phyloP scores from a whole-genome alignment of 2,329 filamentous ascomycete genomes.

The Fusarium sp. region DNA sequence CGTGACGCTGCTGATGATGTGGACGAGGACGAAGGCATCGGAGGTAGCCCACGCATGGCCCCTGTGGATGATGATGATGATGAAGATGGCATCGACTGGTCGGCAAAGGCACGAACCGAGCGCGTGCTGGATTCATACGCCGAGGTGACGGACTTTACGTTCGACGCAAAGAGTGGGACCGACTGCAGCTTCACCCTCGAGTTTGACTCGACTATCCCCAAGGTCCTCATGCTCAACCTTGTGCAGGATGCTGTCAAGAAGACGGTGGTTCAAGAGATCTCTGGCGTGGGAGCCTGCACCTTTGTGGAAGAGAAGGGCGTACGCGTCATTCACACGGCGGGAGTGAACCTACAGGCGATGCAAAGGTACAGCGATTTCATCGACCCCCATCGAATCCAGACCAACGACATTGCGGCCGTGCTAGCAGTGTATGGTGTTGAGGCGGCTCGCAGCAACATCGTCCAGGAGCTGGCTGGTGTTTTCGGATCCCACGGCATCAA shows the following conservation, averaged over 20 bases:
- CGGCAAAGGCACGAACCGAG: slow-evolving; percentile 63
- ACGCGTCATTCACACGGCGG: slow-evolving; percentile 76
- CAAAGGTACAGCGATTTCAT: slow-evolving; percentile 85
- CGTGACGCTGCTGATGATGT: slow-evolving; percentile 64
- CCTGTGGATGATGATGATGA: slow-evolving; percentile 50
- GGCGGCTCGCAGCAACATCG: slow-evolving; percentile 85
- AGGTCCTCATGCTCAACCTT: slow-evolving; percentile 90
- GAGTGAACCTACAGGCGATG: slow-evolving; percentile 90
- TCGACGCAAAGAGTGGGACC: slow-evolving; percentile 74
- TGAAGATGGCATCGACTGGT: slow-evolving; percentile 50
- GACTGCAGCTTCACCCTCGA: slow-evolving; percentile 84
- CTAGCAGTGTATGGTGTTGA: slow-evolving; percentile 90
- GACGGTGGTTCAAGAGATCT: slow-evolving; percentile 86
- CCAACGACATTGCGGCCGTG: slow-evolving; percentile 91
- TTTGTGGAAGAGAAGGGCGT: slow-evolving; percentile 63
- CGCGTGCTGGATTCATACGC: slow-evolving; percentile 69
- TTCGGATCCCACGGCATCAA: slow-evolving; percentile 91
- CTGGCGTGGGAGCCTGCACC: slow-evolving; percentile 75
- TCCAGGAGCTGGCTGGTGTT: slow-evolving; percentile 82
- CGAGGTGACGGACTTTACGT: slow-evolving; percentile 78
- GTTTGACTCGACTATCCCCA: slow-evolving; percentile 81
- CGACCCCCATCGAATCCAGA: slow-evolving; percentile 84
- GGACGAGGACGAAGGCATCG: slow-evolving; percentile 61
- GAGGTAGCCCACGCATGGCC: slow-evolving; percentile 56
- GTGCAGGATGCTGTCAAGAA: slow-evolving; percentile 81